A percentile compares a stretch with the other conserved stretches of the same genome.
phyloP scores from a whole-genome alignment of 192 early-diverging fungal species.

The Mortierella alpina region DNA sequence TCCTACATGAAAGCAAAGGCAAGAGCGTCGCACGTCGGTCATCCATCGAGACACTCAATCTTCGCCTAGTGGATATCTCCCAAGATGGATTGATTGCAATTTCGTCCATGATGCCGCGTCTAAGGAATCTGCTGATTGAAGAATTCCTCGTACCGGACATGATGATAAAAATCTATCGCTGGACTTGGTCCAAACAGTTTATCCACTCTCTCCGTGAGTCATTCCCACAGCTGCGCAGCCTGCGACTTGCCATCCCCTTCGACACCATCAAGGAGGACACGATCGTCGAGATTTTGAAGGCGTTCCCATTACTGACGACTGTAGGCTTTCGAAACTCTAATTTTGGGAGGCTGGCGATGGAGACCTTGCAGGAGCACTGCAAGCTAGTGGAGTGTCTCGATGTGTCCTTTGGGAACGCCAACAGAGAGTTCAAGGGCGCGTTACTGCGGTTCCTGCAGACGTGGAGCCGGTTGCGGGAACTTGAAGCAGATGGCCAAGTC shows the following conservation, averaged over 20 bases:
- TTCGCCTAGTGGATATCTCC: constrained; percentile 43
- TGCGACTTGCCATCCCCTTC: constrained; percentile 36
- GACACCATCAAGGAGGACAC: constrained; percentile 38
- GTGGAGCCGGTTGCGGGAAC: constrained; percentile 14
- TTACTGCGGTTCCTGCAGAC: constrained; percentile 32
- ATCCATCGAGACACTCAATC: constrained; percentile 20
- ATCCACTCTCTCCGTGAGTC: constrained; percentile 17
- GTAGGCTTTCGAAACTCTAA: constrained; percentile 37
- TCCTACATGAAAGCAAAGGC: background rate
- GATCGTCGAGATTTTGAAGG: constrained; percentile 37
- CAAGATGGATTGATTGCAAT: constrained; percentile 33
- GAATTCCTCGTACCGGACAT: constrained; percentile 47
- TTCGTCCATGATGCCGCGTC: constrained; percentile 9
- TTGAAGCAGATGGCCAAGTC: constrained; percentile 38
- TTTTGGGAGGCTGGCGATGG: constrained; percentile 33
- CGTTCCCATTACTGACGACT: constrained; percentile 31
- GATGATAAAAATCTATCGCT: constrained; percentile 53
- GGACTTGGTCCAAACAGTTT: constrained; percentile 35
- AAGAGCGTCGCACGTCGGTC: constrained; percentile 5
- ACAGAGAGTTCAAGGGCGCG: constrained; percentile 21
- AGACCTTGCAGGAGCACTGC: constrained; percentile 32
- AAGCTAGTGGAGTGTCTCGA: constrained; percentile 31
- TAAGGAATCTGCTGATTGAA: constrained; percentile 28
- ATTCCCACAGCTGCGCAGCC: constrained; percentile 21
- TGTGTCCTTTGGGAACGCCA: constrained; percentile 22